A percentile compares a stretch with the other conserved stretches of the same genome.
phyloP scores from a whole-genome alignment of 768 basidiomycete genomes.

The Dendrothele bispora region DNA sequence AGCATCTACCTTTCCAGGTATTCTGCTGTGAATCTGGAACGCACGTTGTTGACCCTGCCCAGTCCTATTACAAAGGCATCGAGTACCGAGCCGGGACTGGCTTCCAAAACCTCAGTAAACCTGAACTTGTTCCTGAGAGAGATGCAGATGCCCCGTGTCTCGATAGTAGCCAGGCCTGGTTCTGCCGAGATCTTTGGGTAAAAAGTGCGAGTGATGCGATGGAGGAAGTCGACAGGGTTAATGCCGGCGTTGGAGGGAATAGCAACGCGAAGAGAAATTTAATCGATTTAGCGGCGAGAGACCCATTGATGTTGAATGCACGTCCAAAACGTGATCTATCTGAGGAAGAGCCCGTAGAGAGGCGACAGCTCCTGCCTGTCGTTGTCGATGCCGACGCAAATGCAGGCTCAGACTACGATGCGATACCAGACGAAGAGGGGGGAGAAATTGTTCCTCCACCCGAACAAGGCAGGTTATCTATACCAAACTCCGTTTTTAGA shows the following conservation, averaged over 20 bases:
- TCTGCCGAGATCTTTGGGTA: constrained; percentile 98
- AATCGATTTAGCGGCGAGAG: constrained; percentile 35
- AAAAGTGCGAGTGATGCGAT: constrained; percentile 77
- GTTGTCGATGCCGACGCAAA: constrained; percentile 71
- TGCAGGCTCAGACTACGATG: constrained; percentile 85
- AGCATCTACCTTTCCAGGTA: constrained; percentile 96
- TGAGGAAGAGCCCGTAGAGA: constrained; percentile 22
- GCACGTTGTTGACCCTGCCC: constrained; percentile 93
- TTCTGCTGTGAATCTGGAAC: constrained; percentile 99
- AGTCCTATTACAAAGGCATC: constrained; percentile 93
- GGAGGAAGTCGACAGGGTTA: constrained; percentile 50
- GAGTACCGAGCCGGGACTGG: constrained; percentile 79
- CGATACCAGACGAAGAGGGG: constrained; percentile 69
- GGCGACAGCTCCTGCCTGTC: constrained; percentile 18
- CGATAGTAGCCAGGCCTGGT: constrained; percentile 97
- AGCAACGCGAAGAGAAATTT: constrained; percentile 18
- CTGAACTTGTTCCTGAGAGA: constrained; percentile 55
- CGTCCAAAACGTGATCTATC: too few relatives aligned
- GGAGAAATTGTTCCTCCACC: constrained; percentile 41
- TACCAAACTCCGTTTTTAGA: constrained; percentile 86
- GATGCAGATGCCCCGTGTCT: constrained; percentile 84
- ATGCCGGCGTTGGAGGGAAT: constrained; percentile 28
- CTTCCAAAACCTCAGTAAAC: constrained; percentile 75
- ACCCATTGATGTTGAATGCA: constrained; percentile 34
- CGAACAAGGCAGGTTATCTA: constrained; percentile 47